Base-by-base conservation (phyloP, 2,329 filamentous ascomycete species). In the Cladosporium colombiae region DNA sequence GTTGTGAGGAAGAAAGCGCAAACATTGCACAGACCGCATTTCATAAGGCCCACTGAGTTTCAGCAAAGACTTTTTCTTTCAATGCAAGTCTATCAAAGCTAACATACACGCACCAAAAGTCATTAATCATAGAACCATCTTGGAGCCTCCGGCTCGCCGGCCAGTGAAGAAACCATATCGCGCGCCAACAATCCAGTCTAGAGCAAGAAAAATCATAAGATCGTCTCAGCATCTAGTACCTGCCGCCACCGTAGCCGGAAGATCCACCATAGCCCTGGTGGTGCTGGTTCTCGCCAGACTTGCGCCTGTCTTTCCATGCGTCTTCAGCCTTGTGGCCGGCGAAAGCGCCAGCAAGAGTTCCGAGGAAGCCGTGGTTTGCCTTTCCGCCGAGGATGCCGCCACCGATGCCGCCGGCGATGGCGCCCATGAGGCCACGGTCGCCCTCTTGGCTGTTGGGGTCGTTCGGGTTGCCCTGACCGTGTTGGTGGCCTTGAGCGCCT, bases 361-460 rank as follows among this genome's bases (percentile, higher is more conserved):
- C 85, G 11, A 89, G 74, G 33, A 88, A 76, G 3, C 84, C 84
- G 69, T 86, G 84, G n/a, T 84, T 82, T 69, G 84, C 80, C 74
- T 86, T 85, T 71, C 82, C 79, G 21, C 86, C 86, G 6, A 85
- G 78, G 68, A 84, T 82, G 68, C 82, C 83, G 1, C 86, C 86
- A 4, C 85, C 84, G 3, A 84, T 80, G 52, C 83, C 85, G 52
- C 86, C 86, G 16, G 82, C 83, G 4, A 87, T 74, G 3, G 85
- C 82, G 56, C 86, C 84, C 71, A 84, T 81, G 5, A 88, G 77
- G 44, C 85, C 86, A 65, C 86, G 83, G 67, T 88, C 86, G 58
- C 81, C 84, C 58, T 85, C 83, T 57, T 78, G 80, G 64, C 76
- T 76, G 67, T 78, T 78, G 14, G 81, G 81, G 72, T 74, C 74